Evolutionary conservation across 352 stramenopile genomes (phyloP), one percentile per base, ranked within the genome.

Genomic region (Pythium coloratum): DNA sequence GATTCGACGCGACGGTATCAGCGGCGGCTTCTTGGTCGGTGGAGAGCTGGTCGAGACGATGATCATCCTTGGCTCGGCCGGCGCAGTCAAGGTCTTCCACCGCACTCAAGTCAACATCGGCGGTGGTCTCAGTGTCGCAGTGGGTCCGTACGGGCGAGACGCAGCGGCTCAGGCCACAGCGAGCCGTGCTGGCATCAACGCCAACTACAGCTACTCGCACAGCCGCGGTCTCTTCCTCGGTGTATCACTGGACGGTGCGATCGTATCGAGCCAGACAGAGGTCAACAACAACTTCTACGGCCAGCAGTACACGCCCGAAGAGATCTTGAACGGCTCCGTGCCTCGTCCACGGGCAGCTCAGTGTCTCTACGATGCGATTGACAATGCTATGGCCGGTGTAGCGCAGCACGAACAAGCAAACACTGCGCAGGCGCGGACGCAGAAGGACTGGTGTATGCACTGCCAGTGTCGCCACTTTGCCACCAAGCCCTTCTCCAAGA

Each of bases 281-380:
- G 91, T 97, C 54, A 99, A 98, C 77, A 93, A 92, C 75, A 97
- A 97, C 44, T 98, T 98, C 74, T 99, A 99, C 73, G 93, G 93
- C 26, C 77, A 89, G 60, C 79, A 95, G 56, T 62, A 91, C 10
- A 90, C 83, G n/a, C 83, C 87, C 0, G 77, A 89, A 36, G 80
- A 89, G 55, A 94, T 96, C 62, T 65, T 96, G 57, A 84, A 62
- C 24, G 89, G 89, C 16, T 51, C 66, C 1, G 74, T 94, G n/a
- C 67, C 73, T 10, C 84, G 68, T 14, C 88, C 88, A 12, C 75
- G 85, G 6, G 84, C 86, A 7, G 84, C 85, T 3, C 79, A 91
- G 65, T 86, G 78, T 49, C 72, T 96, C 20, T 94, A 96, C 55
- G 81, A 92, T 59, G 85, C 86, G 20, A 87, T 96, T 42, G 70